Conservation (phyloP, 768 basidiomycete species). For the Russula lepida region DNA sequence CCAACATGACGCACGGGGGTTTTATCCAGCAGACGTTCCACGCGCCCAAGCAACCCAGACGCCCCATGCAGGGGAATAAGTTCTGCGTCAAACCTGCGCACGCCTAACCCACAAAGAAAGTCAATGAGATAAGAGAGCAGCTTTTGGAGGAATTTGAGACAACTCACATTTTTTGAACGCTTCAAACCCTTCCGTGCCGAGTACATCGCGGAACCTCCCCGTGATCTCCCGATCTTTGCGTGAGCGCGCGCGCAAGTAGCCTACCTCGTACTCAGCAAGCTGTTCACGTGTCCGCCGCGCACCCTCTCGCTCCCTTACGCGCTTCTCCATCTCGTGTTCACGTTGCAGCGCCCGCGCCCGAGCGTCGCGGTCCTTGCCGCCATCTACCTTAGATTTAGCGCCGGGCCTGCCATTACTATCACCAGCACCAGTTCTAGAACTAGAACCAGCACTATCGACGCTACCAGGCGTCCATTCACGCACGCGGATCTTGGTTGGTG, state of each 20-base stretch:
- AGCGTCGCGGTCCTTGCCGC: conserved; percentile 12
- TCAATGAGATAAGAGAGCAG: not conserved
- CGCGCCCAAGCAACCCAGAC: conserved; percentile 55
- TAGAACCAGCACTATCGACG: not conserved
- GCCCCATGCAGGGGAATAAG: conserved; percentile 71
- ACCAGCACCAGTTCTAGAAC: not conserved
- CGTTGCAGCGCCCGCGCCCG: conserved; percentile 20
- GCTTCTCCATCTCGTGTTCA: conserved; percentile 24
- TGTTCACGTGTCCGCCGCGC: conserved; percentile 18
- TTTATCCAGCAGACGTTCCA: conserved; percentile 49
- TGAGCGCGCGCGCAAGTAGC: conserved; percentile 16
- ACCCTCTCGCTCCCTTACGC: conserved; percentile 21
- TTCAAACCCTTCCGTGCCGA: conserved; percentile 19
- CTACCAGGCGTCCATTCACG: conserved; percentile 17
- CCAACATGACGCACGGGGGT: conserved; percentile 35
- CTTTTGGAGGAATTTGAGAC: not conserved
- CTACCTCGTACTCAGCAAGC: conserved; percentile 26
- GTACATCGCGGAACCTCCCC: conserved; percentile 16
- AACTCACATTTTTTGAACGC: conserved; percentile 54
- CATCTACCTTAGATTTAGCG: no score
- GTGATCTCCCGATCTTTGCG: conserved; percentile 18
- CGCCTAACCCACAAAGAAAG: conserved; percentile 37
- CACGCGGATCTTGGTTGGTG: conserved; percentile 21
- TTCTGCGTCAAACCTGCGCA: conserved; percentile 66
- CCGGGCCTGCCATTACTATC: no score